Conservation (phyloP, 1,284 basidiomycete species). For the Bjerkandera adusta region DNA sequence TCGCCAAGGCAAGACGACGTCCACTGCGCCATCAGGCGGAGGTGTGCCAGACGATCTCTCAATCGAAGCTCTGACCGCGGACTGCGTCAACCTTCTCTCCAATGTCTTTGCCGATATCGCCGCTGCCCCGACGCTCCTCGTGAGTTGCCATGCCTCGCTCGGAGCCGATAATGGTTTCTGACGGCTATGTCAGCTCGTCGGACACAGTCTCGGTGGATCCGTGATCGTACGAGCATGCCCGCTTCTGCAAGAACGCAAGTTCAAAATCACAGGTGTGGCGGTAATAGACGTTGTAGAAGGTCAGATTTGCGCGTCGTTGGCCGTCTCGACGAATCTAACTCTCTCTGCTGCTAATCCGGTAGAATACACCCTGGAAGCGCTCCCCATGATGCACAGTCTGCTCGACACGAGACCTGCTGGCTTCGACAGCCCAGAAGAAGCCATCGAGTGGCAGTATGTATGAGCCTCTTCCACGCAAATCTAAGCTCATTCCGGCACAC, state of each 20-base stretch:
- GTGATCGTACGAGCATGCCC: constrained; percentile 77
- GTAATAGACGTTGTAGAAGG: constrained; percentile 98
- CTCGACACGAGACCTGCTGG: constrained; percentile 83
- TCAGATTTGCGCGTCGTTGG: constrained; percentile 34
- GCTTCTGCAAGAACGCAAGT: constrained; percentile 62
- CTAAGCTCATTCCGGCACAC: not conserved
- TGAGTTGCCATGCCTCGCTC: constrained; percentile 34
- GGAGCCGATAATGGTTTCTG: constrained; percentile 3
- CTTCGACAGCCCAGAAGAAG: constrained; percentile 82
- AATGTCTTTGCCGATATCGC: constrained; percentile 67
- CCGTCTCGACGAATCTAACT: not conserved
- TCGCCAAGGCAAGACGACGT: constrained; percentile 28
- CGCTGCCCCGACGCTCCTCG: constrained; percentile 70
- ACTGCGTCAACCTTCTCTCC: constrained; percentile 68
- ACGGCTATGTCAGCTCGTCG: constrained; percentile 58
- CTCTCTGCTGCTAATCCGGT: constrained; percentile 1
- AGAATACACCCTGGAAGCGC: constrained; percentile 93
- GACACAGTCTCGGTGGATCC: constrained; percentile 91
- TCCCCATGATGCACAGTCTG: constrained; percentile 88
- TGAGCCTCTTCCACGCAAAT: not conserved
- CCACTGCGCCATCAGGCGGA: constrained; percentile 28
- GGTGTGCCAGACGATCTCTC: constrained; percentile 65
- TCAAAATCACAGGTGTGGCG: constrained; percentile 77
- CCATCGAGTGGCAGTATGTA: constrained; percentile 94
- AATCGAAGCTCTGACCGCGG: constrained; percentile 66